Evolutionary conservation across 129 eudicot genomes (phyloP), one percentile per base, ranked within the genome.

Genomic region (Saussurea involucrata): DNA sequence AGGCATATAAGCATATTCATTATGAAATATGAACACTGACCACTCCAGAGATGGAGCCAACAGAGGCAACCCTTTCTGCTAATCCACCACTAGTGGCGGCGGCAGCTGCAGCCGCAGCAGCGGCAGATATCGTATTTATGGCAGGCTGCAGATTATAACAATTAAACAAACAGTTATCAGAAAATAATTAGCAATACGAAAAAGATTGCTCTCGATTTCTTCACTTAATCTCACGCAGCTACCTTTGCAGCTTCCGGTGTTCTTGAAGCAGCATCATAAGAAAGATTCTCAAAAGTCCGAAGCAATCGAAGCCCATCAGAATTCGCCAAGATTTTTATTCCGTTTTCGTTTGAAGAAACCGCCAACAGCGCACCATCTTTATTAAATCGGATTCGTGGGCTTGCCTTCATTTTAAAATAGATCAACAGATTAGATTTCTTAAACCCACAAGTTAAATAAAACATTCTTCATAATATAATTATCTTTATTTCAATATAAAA

Each of bases 311-410:
- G 84, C 8, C 98, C 98, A 28, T 90, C 93, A 53, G 85, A 46
- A 83, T 88, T 92, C 53, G 96, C 96, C 70, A 92, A 82, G 18
- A 92, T 88, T 44, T 86, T 90, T 61, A 92, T 88, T 33, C 96
- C 94, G 68, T 92, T 92, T 44, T 92, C 96, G 40, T 81, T 90
- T 21, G 96, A 79, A 44, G 98, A 88, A 73, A 90, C 94, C 34
- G 98, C 96, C 85, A 92, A 72, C 7, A 92, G 78, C 9, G 83
- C 84, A 13, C 98, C 98, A 20, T 90, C 96, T 29, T 92, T 92
- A 84, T 85, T 92, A 82, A 92, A 92, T 29, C 96, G 90, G 72
- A 92, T 88, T 17, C 94, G 83, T 2, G 98, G 96, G 73, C 87
- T 83, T 81, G 92, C 96, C 98, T 90, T 55, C 66, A 88, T 63